These are phyloP conservation scores for Pyrrhoderma lamaoense DNA, from an alignment of 1,284 basidiomycete genomes.

Conservation along the genomic window DNA sequence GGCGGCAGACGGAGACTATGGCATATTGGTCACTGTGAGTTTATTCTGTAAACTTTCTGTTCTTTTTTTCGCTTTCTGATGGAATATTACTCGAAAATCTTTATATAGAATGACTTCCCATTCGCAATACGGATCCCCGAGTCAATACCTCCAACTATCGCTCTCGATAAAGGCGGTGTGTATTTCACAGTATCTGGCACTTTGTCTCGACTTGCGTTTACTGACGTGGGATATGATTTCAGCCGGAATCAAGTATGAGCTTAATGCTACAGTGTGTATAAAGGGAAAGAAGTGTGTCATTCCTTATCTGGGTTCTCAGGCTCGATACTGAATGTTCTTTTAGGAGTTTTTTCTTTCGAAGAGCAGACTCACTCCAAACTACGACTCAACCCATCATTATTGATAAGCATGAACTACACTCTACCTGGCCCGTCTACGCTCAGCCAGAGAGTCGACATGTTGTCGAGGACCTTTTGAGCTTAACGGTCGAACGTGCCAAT, in stretches of 20 bases:
- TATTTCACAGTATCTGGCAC: constrained; percentile 1
- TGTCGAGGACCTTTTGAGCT: constrained; percentile 56
- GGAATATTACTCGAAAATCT: constrained; percentile 5
- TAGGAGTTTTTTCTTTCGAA: constrained; percentile 70
- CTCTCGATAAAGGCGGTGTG: constrained; percentile 62
- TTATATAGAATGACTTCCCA: constrained; percentile 57
- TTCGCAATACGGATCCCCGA: constrained; percentile 83
- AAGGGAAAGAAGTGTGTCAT: constrained; percentile 68
- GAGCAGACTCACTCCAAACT: constrained; percentile 50
- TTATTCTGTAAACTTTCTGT: too few species aligned
- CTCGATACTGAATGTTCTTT: not conserved
- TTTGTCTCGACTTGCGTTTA: not conserved
- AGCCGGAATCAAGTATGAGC: constrained; percentile 80
- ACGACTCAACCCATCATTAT: constrained; percentile 65
- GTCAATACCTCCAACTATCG: constrained; percentile 74
- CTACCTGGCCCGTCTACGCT: constrained; percentile 83
- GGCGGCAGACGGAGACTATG: constrained; percentile 60
- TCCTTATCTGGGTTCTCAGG: not conserved
- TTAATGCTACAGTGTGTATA: constrained; percentile 75
- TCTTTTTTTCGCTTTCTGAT: constrained; percentile 25
- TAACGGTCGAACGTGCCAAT: constrained; percentile 66
- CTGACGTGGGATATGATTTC: not conserved
- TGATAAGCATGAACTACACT: constrained; percentile 85
- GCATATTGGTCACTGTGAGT: constrained; percentile 51
- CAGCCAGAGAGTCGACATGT: constrained; percentile 69